Evolutionary conservation across 176 grass and related monocot genomes (phyloP).

Genomic region (Pontederia paniculata): DNA sequence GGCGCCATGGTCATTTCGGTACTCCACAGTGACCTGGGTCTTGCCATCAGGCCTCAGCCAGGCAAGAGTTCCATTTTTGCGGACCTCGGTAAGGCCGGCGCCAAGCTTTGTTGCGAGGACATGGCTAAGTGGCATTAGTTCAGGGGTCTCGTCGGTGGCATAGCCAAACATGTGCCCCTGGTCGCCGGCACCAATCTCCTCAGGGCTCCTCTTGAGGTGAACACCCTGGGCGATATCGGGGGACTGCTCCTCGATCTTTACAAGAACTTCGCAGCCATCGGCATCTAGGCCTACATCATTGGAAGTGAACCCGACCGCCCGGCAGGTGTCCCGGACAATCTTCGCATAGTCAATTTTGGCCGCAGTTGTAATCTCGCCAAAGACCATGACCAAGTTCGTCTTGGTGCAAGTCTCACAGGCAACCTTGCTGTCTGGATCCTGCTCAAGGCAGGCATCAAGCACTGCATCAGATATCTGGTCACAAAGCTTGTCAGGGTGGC

Average conservation of each 20-base stretch:
- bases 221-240: slow-evolving; percentile 10
- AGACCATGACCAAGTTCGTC: slow-evolving; percentile 8
- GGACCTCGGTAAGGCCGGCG: slow-evolving; percentile 2
- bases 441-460: slow-evolving; percentile 3
- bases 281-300: slow-evolving; percentile 14
- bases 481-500: background rate
- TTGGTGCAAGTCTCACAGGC: slow-evolving; percentile 9
- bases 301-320: background rate
- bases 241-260: slow-evolving; percentile 8
- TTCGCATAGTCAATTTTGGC: slow-evolving; percentile 1
- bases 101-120: slow-evolving; percentile 11
- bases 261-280: slow-evolving; percentile 6
- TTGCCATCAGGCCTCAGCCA: slow-evolving; percentile 10
- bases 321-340: slow-evolving; percentile 5
- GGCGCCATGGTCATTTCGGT: slow-evolving; percentile 6
- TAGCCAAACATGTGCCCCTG: slow-evolving; percentile 15
- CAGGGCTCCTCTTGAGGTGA: slow-evolving; percentile 9
- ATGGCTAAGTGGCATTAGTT: slow-evolving; percentile 10
- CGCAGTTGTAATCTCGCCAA: slow-evolving; percentile 3
- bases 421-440: slow-evolving; percentile 6
- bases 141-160: slow-evolving; percentile 6
- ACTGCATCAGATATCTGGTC: slow-evolving; percentile 6
- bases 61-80: slow-evolving; percentile 6
- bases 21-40: slow-evolving; percentile 12
- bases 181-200: slow-evolving; percentile 11